Base-by-base conservation (phyloP, 2,329 filamentous ascomycete species). In the Stemphylium beticola region DNA sequence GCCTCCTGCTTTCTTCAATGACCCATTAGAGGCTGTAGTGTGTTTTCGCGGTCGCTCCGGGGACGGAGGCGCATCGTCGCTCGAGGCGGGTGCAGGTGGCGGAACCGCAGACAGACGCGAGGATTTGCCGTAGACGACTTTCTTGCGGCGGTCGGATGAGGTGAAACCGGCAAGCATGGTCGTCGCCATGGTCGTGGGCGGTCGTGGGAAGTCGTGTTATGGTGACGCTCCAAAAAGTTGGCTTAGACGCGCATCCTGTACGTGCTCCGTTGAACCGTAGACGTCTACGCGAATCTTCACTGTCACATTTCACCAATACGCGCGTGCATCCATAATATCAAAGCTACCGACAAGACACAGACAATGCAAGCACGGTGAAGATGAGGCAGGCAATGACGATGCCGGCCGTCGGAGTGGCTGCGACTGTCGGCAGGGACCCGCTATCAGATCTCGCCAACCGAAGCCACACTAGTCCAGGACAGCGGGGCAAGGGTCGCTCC, bases 41-140 rank as follows among this genome's bases (percentile, higher is more conserved):
- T 63, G 62, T 52, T 70, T 71, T 24, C 65, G 67, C 38, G 73
- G 66, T 50, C 66, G 65, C 37, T 75, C 72, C 18, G 71, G 71
- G n/a, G 74, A 74, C 10, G 65, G 52, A 24, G 52, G 60, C 52
- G 66, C 64, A 37, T 73, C 69, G 11, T 68, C 61, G 43, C 46
- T 58, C 12, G 55, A 29, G 45, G 54, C 59, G 8, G 57, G 38
- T 48, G 57, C 60, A 45, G 57, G 52, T 45, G 58, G 59, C 17
- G 60, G 51, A 12, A 58, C 31, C 9, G 45, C 31, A 17, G 64
- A 58, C 5, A 60, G 59, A 42, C 74, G 72, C 51, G 70, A 65
- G 15, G 68, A 46, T 58, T 73, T 75, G 44, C 75, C 75, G 50
- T 78, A 78, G 10, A 74, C 65, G 34, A 71, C 53, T 53, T 71